A percentile compares a stretch with the other conserved stretches of the same genome.
These are phyloP conservation scores for Aquilaria yunnanensis DNA, from an alignment of 345 rosid genomes.

Conservation along the genomic window DNA sequence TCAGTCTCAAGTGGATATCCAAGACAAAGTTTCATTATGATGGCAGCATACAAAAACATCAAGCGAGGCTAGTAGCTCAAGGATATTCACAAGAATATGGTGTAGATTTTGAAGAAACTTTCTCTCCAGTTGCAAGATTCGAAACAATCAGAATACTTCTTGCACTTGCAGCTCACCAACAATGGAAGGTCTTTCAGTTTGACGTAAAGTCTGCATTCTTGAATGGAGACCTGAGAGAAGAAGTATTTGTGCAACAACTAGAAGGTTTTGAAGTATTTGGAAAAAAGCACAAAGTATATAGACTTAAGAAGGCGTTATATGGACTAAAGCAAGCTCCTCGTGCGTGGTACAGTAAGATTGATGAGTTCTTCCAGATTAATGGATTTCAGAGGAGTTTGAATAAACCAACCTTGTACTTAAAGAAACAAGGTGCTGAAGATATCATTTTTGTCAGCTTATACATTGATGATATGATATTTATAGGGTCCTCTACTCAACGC, in stretches of 20 bases:
- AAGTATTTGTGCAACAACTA: conserved; percentile 1
- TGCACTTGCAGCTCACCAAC: background rate
- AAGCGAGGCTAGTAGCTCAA: conserved; percentile 7
- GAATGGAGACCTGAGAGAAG: conserved; percentile 10
- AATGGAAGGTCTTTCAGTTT: conserved; percentile 9
- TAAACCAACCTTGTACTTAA: background rate
- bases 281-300: background rate
- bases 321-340: background rate
- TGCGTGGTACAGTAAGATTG: background rate
- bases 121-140: background rate
- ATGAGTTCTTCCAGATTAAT: background rate
- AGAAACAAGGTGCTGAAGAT: background rate
- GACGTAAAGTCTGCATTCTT: conserved; percentile 14
- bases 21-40: conserved; percentile 10
- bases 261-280: conserved; percentile 5
- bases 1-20: conserved; percentile 17
- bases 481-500: background rate
- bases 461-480: background rate
- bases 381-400: background rate
- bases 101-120: conserved; percentile 1
- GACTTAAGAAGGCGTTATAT: background rate
- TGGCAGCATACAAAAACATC: conserved; percentile 7
- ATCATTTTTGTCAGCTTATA: background rate
- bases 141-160: conserved; percentile 6
- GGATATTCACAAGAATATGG: background rate